These are phyloP conservation scores for Takakia lepidozioides DNA, from an alignment of 225 moss, liverwort and hornwort genomes.

Conservation along the genomic window DNA sequence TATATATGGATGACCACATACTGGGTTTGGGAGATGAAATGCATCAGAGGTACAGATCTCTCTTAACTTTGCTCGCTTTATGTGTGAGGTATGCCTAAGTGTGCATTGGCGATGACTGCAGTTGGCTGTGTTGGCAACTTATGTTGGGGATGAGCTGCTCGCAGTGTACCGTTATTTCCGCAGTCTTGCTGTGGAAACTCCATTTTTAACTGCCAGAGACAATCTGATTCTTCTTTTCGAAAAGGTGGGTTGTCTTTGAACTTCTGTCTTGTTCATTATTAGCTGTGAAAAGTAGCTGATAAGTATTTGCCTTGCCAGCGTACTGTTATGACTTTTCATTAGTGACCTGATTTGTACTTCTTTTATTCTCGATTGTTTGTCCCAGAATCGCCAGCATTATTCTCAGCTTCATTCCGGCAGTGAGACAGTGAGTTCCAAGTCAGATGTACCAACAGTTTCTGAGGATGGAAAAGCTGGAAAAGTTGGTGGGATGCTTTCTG, in stretches of 20 bases:
- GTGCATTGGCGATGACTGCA: constrained; percentile 48
- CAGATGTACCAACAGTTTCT: constrained; percentile 37
- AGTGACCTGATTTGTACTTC: no score
- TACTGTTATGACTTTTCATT: no score
- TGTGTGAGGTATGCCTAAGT: no score
- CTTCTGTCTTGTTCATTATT: no score
- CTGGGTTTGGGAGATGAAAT: no score
- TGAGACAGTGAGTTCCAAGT: constrained; percentile 17
- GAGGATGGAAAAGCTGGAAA: constrained; percentile 35
- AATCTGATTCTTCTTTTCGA: constrained; percentile 96
- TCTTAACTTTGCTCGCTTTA: no score
- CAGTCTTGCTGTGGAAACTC: constrained; percentile 91
- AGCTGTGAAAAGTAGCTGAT: no score
- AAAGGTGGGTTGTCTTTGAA: constrained; percentile 60
- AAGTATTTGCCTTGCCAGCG: no score
- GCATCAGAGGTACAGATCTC: no score
- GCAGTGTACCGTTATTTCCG: constrained; percentile 98
- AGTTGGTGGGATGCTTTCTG: constrained; percentile 60
- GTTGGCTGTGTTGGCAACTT: constrained; percentile 97
- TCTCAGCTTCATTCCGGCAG: constrained; percentile 49
- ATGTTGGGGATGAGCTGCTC: constrained; percentile 86
- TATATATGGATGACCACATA: no score
- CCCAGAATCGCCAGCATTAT: constrained; percentile 87
- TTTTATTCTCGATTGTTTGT: no score
- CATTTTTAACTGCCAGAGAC: constrained; percentile 91